Evolutionary conservation across 768 basidiomycete genomes (phyloP).

Genomic region (Mycena metata): DNA sequence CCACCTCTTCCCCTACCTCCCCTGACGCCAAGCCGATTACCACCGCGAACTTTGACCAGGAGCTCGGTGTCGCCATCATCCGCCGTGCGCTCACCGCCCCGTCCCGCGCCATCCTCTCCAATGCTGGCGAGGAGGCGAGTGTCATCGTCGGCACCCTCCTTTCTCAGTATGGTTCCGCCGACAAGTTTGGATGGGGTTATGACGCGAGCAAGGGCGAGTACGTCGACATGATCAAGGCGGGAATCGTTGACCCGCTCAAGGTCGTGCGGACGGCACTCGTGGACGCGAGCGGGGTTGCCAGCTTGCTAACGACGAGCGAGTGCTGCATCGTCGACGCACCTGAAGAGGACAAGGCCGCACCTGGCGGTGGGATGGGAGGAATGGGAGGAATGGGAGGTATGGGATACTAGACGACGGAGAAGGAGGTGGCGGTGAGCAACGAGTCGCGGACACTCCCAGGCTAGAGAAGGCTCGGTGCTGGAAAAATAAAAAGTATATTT

Average conservation of each 20-base stretch:
- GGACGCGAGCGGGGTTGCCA: conserved; percentile 95
- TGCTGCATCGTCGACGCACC: conserved; percentile 92
- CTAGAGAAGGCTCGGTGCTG: no score
- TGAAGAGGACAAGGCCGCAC: conserved; percentile 77
- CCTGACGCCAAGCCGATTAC: conserved; percentile 76
- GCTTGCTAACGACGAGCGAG: conserved; percentile 93
- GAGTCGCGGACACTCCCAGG: not conserved
- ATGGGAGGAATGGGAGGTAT: conserved; percentile 52
- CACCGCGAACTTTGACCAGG: conserved; percentile 96
- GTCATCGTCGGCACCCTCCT: conserved; percentile 94
- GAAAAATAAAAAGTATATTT: no score
- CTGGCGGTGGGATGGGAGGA: conserved; percentile 69
- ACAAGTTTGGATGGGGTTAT: conserved; percentile 91
- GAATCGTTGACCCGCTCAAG: conserved; percentile 97
- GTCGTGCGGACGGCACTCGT: conserved; percentile 94
- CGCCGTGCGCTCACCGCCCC: conserved; percentile 88
- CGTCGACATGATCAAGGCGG: conserved; percentile 93
- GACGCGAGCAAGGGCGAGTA: conserved; percentile 94
- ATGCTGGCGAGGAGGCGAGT: conserved; percentile 94
- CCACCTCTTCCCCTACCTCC: conserved; percentile 63
- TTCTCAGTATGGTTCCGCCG: conserved; percentile 72
- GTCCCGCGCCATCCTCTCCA: conserved; percentile 88
- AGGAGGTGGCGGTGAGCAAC: not conserved
- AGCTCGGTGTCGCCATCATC: conserved; percentile 95
- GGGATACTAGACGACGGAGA: conserved; percentile 36